Base-by-base conservation (phyloP, 2,329 filamentous ascomycete genomes). In the Nigrospora oryzae region DNA sequence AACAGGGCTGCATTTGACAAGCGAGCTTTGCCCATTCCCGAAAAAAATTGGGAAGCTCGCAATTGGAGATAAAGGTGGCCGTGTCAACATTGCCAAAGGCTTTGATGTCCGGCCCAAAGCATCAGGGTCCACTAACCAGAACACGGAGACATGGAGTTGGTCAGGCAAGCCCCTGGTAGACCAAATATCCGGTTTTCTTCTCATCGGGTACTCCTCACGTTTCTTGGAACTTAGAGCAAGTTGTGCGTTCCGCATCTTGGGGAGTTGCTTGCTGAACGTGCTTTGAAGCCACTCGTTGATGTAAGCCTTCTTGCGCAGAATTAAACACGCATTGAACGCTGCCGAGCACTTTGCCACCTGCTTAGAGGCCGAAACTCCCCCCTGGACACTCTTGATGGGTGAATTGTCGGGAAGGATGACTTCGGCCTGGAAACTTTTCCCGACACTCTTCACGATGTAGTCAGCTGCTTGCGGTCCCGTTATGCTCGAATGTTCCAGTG, bases 311-410 rank as follows among this genome's bases (percentile, higher is more conserved):
- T 78, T 71, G 40, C 83, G 71, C 14, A 98, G 71, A 49, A 80
- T 61, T 2, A 89, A 60, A 56, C 90, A 96, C 42, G 85, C 79
- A 56, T 89, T 79, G 59, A 91, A 97, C 0, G 93, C 91, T 3
- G 90, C 91, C 0, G 90, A 88, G 51, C 87, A 88, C 62, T 93
- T 94, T 5, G 93, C 91, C 15, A 84, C 66, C 30, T 81, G 73
- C 62, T 95, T 97, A 46, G 75, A 86, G 8, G 70, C 61, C 45
- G 83, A 79, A 0, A 79, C 66, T 8, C 67, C 70, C 5, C 93
- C 91, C 12, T 73, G 70, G 5, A 78, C 73, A 30, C 78, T 81
- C 45, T 74, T 76, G 33, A 96, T 68, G 0, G 88, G 89, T 1
- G 89, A 86, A 17, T 73, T 74, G 12, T 82, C 77, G 0, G 93